These are phyloP conservation scores for Colletotrichum cordylinicola DNA, from an alignment of 2,329 filamentous ascomycete species.

Conservation along the genomic window DNA sequence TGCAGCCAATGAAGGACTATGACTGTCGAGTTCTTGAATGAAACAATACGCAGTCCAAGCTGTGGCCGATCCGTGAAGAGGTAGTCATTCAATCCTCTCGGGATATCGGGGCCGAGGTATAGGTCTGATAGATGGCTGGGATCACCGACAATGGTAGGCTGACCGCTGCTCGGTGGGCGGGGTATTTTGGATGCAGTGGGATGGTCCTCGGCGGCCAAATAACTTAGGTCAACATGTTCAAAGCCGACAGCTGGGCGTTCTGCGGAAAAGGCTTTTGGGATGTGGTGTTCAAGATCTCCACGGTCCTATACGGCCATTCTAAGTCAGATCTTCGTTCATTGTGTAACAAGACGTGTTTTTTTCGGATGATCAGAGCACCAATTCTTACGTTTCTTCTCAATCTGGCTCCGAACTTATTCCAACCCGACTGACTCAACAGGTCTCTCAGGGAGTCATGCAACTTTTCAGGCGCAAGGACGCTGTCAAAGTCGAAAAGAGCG, in stretches of 20 bases:
- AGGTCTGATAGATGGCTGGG: slow-evolving; percentile 13
- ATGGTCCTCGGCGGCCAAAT: slow-evolving; percentile 37
- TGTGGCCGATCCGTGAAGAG: slow-evolving; percentile 42
- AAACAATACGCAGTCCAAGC: slow-evolving; percentile 45
- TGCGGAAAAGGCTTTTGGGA: slow-evolving; percentile 38
- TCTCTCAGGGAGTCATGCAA: slow-evolving; percentile 22
- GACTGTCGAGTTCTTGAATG: slow-evolving; percentile 47
- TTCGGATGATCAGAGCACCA: neutral
- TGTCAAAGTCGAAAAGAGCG: slow-evolving; percentile 30
- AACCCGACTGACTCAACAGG: slow-evolving; percentile 24
- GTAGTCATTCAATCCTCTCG: slow-evolving; percentile 37
- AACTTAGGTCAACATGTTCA: slow-evolving; percentile 32
- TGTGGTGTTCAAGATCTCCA: slow-evolving; percentile 45
- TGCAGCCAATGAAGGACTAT: slow-evolving; percentile 46
- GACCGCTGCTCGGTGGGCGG: slow-evolving; percentile 5
- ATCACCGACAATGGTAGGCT: slow-evolving; percentile 29
- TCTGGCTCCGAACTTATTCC: slow-evolving; percentile 30
- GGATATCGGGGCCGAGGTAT: slow-evolving; percentile 22
- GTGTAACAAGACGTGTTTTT: neutral
- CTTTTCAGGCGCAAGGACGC: slow-evolving; percentile 26
- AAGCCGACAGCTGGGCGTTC: slow-evolving; percentile 39
- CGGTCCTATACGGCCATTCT: slow-evolving; percentile 7
- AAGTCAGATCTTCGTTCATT: neutral
- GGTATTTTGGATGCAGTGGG: slow-evolving; percentile 36
- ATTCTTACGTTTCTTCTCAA: slow-evolving; percentile 26